These are phyloP conservation scores for Neurospora sp. DNA, from an alignment of 495 filamentous ascomycete genomes.

Conservation along the genomic window DNA sequence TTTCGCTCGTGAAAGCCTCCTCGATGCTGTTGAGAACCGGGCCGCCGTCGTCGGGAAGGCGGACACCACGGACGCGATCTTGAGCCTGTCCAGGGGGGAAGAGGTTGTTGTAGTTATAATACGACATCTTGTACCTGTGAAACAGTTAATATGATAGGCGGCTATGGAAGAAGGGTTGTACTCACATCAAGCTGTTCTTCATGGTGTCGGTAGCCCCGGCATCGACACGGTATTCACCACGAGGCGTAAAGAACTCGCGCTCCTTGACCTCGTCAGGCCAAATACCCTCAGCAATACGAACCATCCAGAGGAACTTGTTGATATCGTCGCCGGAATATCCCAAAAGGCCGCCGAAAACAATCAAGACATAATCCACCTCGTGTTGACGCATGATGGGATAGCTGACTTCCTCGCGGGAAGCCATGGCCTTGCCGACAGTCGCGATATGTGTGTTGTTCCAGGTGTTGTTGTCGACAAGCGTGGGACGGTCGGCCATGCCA, in stretches of 20 bases:
- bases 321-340: constrained; percentile 99
- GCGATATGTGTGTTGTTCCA: constrained; percentile 99
- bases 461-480: constrained; percentile 98
- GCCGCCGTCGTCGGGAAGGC: constrained; percentile 63
- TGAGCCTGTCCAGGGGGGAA: constrained; percentile 87
- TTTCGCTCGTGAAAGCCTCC: constrained; percentile 97
- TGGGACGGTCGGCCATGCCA: constrained; percentile 97
- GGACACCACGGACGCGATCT: constrained; percentile 77
- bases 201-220: constrained; percentile 91
- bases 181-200: constrained; percentile 98
- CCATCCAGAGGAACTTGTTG: constrained; percentile 99
- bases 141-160: constrained; percentile 24
- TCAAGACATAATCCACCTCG: constrained; percentile 95
- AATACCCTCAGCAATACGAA: constrained; percentile 96
- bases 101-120: constrained; percentile 90
- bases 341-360: constrained; percentile 92
- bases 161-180: constrained; percentile 3
- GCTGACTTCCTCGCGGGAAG: constrained; percentile 91
- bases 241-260: constrained; percentile 87
- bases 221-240: constrained; percentile 94
- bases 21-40: constrained; percentile 83
- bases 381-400: constrained; percentile 98
- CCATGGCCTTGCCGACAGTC: constrained; percentile 99
- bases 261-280: constrained; percentile 99
- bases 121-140: constrained; percentile 98